Evolutionary conservation across 345 rosid species (phyloP).

Genomic region (Eucalyptus grandis): DNA sequence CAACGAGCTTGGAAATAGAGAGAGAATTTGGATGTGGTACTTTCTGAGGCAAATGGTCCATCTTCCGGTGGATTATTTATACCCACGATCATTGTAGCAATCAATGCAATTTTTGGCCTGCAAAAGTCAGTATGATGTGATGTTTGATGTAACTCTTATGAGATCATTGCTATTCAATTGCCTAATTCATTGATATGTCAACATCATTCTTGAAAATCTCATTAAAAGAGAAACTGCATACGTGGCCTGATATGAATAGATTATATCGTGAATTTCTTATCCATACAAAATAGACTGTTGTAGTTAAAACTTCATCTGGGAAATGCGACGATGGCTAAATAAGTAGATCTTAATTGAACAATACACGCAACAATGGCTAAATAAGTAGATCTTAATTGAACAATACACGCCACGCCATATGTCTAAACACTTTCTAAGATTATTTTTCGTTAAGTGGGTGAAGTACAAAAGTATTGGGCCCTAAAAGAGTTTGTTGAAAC

Average conservation of each 20-base stretch:
- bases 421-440: not conserved
- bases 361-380: not conserved
- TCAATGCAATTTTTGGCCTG: not conserved
- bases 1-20: not conserved
- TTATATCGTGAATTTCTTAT: not conserved
- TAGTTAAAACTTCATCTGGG: not conserved
- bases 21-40: not conserved
- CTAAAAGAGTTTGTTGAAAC: not conserved
- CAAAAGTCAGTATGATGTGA: not conserved
- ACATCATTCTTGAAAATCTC: too few relatives aligned
- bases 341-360: not conserved
- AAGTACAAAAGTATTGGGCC: not conserved
- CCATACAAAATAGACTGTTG: too few relatives aligned
- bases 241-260: accelerated
- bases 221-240: not conserved
- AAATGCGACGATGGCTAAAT: not conserved
- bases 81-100: not conserved
- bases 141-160: too few relatives aligned
- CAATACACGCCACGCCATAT: not conserved
- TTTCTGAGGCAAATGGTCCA: not conserved
- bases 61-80: not conserved
- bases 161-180: not conserved
- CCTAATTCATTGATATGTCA: not conserved
- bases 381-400: not conserved
- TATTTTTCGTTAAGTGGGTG: not conserved